These are phyloP conservation scores for Lactarius vividus DNA, from an alignment of 768 basidiomycete genomes.

Conservation along the genomic window DNA sequence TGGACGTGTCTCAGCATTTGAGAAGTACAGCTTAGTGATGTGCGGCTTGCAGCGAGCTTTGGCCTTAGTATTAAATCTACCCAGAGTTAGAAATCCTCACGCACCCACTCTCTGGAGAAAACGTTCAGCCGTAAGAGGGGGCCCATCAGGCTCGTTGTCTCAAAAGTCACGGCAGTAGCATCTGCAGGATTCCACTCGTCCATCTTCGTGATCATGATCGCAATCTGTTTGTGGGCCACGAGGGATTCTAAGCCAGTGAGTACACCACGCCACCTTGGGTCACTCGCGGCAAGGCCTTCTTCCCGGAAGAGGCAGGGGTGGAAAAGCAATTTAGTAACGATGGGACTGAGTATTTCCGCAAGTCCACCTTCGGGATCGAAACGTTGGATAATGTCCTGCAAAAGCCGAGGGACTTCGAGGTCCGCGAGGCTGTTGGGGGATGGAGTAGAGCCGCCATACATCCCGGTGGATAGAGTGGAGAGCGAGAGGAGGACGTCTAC, in stretches of 20 bases:
- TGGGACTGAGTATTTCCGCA: slow-evolving; percentile 72
- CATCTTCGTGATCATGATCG: slow-evolving; percentile 73
- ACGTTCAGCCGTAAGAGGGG: slow-evolving; percentile 81
- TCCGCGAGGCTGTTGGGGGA: slow-evolving; percentile 53
- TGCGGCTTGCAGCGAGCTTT: slow-evolving; percentile 51
- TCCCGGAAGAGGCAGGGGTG: slow-evolving; percentile 61
- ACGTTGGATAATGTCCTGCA: slow-evolving; percentile 78
- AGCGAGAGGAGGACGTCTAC: slow-evolving; percentile 77
- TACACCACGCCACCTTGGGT: slow-evolving; percentile 83
- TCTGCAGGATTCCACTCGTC: slow-evolving; percentile 66
- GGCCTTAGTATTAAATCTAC: slow-evolving; percentile 1
- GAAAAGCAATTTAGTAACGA: slow-evolving; percentile 59
- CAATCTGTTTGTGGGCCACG: slow-evolving; percentile 79
- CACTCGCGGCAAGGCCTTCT: slow-evolving; percentile 70
- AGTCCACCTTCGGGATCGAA: slow-evolving; percentile 81
- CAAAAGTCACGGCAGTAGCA: slow-evolving; percentile 60
- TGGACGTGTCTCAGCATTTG: slow-evolving; percentile 74
- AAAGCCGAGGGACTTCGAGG: slow-evolving; percentile 72
- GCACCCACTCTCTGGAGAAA: slow-evolving; percentile 87
- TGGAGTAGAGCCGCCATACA: slow-evolving; percentile 47
- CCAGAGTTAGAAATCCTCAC: slow-evolving; percentile 29
- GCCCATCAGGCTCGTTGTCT: slow-evolving; percentile 70
- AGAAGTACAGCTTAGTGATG: slow-evolving; percentile 78
- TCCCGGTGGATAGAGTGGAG: slow-evolving; percentile 63
- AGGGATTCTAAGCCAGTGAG: slow-evolving; percentile 78